Evolutionary conservation across 257 asterid species (phyloP).

Genomic region (Solanum peruvianum): DNA sequence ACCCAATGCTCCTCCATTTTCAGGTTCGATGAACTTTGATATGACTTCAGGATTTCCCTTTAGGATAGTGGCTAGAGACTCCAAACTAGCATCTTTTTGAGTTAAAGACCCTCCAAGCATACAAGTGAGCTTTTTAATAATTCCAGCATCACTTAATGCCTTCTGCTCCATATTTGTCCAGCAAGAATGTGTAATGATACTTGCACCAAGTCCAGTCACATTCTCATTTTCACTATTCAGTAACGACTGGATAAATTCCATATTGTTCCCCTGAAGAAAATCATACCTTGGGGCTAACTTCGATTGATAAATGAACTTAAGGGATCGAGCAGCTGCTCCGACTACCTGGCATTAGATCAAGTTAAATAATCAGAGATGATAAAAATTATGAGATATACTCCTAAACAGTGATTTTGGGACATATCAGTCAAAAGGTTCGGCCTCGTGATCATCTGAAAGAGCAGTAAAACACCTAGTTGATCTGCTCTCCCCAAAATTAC

Average conservation of each 20-base stretch:
- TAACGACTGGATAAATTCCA: constrained; percentile 57
- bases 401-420: neutral
- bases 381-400: neutral
- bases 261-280: constrained; percentile 52
- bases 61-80: constrained; percentile 61
- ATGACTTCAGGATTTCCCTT: constrained; percentile 65
- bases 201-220: constrained; percentile 81
- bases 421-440: neutral
- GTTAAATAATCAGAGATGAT: neutral
- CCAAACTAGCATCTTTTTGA: constrained; percentile 87
- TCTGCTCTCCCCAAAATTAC: neutral
- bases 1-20: constrained; percentile 56
- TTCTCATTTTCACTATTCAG: constrained; percentile 71
- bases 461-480: neutral
- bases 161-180: constrained; percentile 60
- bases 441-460: neutral
- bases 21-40: constrained; percentile 50
- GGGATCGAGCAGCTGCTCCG: constrained; percentile 90
- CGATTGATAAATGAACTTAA: constrained; percentile 85
- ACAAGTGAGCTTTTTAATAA: constrained; percentile 48
- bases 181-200: constrained; percentile 84
- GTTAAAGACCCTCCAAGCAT: constrained; percentile 72
- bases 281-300: constrained; percentile 73
- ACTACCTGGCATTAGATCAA: constrained; percentile 58
- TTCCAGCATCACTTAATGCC: constrained; percentile 63